These are phyloP conservation scores for Oldenlandia corymbosa DNA, from an alignment of 257 asterid genomes.

Conservation along the genomic window DNA sequence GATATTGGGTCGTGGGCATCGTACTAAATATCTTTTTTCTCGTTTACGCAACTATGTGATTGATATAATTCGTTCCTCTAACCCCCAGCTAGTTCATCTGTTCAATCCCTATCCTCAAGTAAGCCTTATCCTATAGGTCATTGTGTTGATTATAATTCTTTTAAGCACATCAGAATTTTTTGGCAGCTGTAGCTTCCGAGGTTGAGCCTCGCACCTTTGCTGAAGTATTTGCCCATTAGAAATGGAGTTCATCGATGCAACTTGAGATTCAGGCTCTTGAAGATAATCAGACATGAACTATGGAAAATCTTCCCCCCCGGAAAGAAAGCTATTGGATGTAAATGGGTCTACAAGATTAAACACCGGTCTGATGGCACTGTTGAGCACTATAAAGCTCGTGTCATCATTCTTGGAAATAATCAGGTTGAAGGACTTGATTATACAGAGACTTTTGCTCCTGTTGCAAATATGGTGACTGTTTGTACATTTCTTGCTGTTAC, in stretches of 20 bases:
- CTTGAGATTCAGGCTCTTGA: not conserved
- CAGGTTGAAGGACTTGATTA: conserved; percentile 6
- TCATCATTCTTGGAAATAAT: not conserved
- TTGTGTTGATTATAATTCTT: not conserved
- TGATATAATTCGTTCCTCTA: no score
- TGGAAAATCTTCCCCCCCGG: not conserved
- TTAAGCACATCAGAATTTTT: not conserved
- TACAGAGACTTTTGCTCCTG: not conserved
- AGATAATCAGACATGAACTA: not conserved
- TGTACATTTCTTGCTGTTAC: not conserved
- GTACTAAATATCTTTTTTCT: no score
- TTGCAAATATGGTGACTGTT: not conserved
- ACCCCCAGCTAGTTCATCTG: not conserved
- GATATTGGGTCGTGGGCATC: no score
- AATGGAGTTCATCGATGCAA: not conserved
- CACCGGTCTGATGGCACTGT: not conserved
- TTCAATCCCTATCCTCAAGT: not conserved
- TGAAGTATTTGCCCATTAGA: not conserved
- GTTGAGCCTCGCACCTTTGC: not conserved
- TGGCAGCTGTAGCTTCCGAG: not conserved
- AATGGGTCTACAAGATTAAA: conserved; percentile 7
- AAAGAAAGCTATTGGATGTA: not conserved
- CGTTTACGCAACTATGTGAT: no score
- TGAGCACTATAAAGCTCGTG: not conserved
- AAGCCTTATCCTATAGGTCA: not conserved